These are phyloP conservation scores for Penicillium alfredii DNA, from an alignment of 495 filamentous ascomycete genomes.

Conservation along the genomic window DNA sequence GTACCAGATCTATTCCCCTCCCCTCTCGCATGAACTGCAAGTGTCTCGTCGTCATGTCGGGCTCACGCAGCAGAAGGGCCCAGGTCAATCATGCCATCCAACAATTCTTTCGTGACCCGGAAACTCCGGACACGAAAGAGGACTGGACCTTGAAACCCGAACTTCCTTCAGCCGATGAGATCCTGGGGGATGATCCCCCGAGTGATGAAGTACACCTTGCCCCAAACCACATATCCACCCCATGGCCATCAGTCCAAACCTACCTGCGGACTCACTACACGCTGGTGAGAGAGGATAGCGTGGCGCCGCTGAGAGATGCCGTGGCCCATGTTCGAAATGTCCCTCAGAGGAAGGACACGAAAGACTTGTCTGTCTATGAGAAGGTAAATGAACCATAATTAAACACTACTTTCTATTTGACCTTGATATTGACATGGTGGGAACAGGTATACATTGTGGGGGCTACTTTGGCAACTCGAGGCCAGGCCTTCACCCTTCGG, in stretches of 20 bases:
- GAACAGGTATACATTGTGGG: slow-evolving; percentile 59
- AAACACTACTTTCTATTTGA: background rate
- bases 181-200: slow-evolving; percentile 25
- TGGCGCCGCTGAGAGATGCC: slow-evolving; percentile 53
- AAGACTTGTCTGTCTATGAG: slow-evolving; percentile 63
- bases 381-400: slow-evolving; percentile 40
- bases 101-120: slow-evolving; percentile 26
- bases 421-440: too few species aligned
- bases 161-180: slow-evolving; percentile 40
- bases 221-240: slow-evolving; percentile 35
- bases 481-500: slow-evolving; percentile 59
- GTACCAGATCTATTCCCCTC: too few species aligned
- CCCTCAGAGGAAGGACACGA: slow-evolving; percentile 47
- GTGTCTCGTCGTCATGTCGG: too few species aligned
- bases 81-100: slow-evolving; percentile 29
- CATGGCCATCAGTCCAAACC: slow-evolving; percentile 43
- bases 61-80: too few species aligned
- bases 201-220: slow-evolving; percentile 22
- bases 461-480: slow-evolving; percentile 54
- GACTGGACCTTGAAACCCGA: slow-evolving; percentile 41
- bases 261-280: slow-evolving; percentile 62
- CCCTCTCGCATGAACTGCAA: too few species aligned
- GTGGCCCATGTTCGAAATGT: slow-evolving; percentile 43
- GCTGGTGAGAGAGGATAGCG: slow-evolving; percentile 59
- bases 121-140: slow-evolving; percentile 9